Percentiles rank a stretch among this genome's conserved stretches.
phyloP scores from a whole-genome alignment of 1,284 basidiomycete species.

The Cutaneotrichosporon arboriforme region DNA sequence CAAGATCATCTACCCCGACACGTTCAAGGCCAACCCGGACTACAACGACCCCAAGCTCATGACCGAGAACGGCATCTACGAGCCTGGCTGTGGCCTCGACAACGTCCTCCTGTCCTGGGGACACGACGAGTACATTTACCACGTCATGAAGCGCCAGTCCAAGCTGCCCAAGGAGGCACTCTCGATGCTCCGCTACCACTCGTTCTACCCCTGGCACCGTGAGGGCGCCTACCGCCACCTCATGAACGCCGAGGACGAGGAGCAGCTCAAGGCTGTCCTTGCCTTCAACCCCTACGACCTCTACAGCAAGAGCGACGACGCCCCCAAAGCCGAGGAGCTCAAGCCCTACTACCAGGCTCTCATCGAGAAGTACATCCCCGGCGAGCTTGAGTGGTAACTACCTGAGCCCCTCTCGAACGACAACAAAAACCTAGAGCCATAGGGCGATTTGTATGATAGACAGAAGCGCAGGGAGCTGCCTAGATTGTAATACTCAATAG shows the following conservation, averaged over 20 bases:
- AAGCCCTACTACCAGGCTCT: conserved; percentile 65
- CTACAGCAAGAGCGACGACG: conserved; percentile 73
- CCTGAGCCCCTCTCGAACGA: not conserved
- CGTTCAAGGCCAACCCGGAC: conserved; percentile 71
- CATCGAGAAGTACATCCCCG: conserved; percentile 69
- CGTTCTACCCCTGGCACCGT: conserved; percentile 89
- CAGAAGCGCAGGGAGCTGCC: not conserved
- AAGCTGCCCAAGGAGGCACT: conserved; percentile 70
- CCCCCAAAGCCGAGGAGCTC: conserved; percentile 57
- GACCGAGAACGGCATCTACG: conserved; percentile 70
- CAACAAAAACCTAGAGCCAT: not conserved
- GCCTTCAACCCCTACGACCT: conserved; percentile 61
- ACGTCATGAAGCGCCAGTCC: conserved; percentile 28
- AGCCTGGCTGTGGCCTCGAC: conserved; percentile 74
- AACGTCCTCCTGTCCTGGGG: conserved; percentile 87
- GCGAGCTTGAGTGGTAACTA: conserved; percentile 68
- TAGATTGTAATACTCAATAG: not conserved
- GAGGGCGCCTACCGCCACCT: conserved; percentile 75
- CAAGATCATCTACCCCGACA: conserved; percentile 73
- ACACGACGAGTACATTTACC: conserved; percentile 60
- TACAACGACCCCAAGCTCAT: conserved; percentile 62
- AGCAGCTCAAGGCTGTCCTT: conserved; percentile 34
- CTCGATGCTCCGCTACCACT: conserved; percentile 89
- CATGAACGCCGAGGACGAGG: conserved; percentile 55
- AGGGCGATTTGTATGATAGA: not conserved